Base-by-base conservation (phyloP, 306 rosid genomes). In the Citrullus colocynthis region DNA sequence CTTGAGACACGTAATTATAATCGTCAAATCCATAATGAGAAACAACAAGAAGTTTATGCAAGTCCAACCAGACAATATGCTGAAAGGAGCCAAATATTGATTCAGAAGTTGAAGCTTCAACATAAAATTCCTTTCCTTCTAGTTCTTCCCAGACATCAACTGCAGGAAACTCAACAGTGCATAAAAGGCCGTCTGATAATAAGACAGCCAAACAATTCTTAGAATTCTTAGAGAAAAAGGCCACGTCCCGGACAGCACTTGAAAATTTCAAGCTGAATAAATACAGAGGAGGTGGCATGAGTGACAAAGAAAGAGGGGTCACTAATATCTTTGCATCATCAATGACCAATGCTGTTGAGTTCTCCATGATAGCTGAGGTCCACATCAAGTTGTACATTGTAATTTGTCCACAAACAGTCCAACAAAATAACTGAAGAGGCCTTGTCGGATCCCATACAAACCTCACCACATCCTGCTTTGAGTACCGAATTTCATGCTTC, bases 261-360 rank as follows among this genome's bases (percentile, higher is more conserved):
- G 92, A 80, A 87, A 92, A 95, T 45, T 85, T 87, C 80, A 95
- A 89, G 84, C 83, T 81, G 85, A 95, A 95, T 49, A 88, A 78
- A 86, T 83, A 89, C 97, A 95, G 85, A 59, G 99, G 97, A 61
- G 98, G 99, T 17, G 99, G 97, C 90, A 92, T 88, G 49, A 95
- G 79, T 3, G 85, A 88, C 44, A 91, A 80, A 65, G 90, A 83
- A 74, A 92, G 89, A 16, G 99, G 93, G 48, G 99, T 92, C 55
- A 91, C 91, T 60, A 66, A 85, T 80, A 95, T 80, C 69, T 81
- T 85, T 75, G 89, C 80, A 67, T 85, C 97, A 82, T 95, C 99
- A 61, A 89, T 81, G 36, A 92, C 91, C 45, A 95, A 85, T 24
- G 97, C 91, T 54, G 84, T 83, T 20, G 98, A 92, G 87, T 89